Base-by-base conservation (phyloP, 352 stramenopile genomes). In the Globisporangium paddicum region DNA sequence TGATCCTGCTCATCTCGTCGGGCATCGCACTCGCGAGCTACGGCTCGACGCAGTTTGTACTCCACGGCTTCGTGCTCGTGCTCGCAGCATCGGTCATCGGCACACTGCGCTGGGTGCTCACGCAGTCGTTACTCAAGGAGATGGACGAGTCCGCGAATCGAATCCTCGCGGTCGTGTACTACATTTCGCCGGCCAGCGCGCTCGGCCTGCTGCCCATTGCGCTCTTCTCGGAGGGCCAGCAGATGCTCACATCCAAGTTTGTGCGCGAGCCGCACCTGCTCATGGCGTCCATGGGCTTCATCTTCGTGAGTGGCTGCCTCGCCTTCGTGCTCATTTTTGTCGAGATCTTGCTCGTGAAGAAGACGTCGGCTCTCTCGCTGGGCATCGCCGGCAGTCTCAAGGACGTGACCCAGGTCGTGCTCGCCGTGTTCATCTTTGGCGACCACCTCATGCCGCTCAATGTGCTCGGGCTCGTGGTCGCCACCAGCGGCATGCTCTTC, bases 311-410 rank as follows among this genome's bases (percentile, higher is more conserved):
- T 47, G 84, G 82, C 14, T 77, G 71, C 34, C 67, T 95, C 14
- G 78, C 79, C 0, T 93, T 93, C 59, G 73, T 78, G 45, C 71
- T 94, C 42, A 88, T 95, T 57, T 89, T 91, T 32, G 78, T 91
- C 42, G 82, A 95, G 68, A 86, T 94, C 51, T 62, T 82, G 58
- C 70, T 95, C 10, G 72, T 93, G 14, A 88, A 90, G 60, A 86
- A 89, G 55, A 95, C 86, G 16, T 94, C 86, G 28, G 83, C 80
- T 19, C 60, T 95, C 44, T 90, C 83, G 18, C 68, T 95, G 8
- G 79, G 79, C 25, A 91, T 93, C 44, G 80, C 82, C 16, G 84
- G 82, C 19, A 91, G 83, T 49, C 75, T 90, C 51, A 93, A 92
- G 52, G 83, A 95, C 62, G 75, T 92, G 28, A 79, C 81, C 25